Evolutionary conservation across 192 early-diverging fungal species (phyloP).

Genomic region (Spizellomyces punctatus): DNA sequence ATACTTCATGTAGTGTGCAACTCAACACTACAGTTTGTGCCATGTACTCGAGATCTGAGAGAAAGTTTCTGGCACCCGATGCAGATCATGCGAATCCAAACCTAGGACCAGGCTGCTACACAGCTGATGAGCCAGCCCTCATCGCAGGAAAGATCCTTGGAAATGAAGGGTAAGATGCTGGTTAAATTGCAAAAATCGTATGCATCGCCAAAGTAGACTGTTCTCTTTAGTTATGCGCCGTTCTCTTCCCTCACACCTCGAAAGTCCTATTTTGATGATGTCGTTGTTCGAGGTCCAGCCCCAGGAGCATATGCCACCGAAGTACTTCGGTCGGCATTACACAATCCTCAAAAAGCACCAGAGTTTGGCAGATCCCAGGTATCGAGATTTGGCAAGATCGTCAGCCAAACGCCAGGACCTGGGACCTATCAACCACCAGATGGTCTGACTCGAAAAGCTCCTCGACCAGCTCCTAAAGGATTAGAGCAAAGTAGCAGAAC

Average conservation of each 20-base stretch:
- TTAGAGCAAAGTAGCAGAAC: conserved; percentile 20
- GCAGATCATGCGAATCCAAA: conserved; percentile 56
- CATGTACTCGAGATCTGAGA: conserved; percentile 56
- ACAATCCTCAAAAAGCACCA: conserved; percentile 43
- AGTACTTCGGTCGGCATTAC: conserved; percentile 30
- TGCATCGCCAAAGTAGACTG: neutral
- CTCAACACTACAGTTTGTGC: neutral
- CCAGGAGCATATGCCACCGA: conserved; percentile 49
- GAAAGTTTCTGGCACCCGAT: conserved; percentile 51
- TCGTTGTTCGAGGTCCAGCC: conserved; percentile 43
- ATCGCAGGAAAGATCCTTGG: conserved; percentile 51
- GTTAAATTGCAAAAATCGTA: neutral
- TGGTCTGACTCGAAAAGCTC: neutral
- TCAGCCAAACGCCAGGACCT: conserved; percentile 43
- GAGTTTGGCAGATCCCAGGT: conserved; percentile 52
- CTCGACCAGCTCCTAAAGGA: conserved; percentile 12
- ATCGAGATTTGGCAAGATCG: conserved; percentile 37
- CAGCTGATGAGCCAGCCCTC: conserved; percentile 41
- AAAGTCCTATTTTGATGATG: conserved; percentile 48
- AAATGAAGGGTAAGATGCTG: conserved; percentile 38
- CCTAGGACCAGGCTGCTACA: conserved; percentile 59
- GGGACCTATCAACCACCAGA: conserved; percentile 42
- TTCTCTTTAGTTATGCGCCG: conserved; percentile 50
- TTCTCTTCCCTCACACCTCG: conserved; percentile 54
- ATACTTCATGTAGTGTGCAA: too few species aligned